A percentile compares a stretch with the other conserved stretches of the same genome.
Conservation (phyloP, 2,329 filamentous ascomycete genomes). For the Fusarium paranaense region DNA sequence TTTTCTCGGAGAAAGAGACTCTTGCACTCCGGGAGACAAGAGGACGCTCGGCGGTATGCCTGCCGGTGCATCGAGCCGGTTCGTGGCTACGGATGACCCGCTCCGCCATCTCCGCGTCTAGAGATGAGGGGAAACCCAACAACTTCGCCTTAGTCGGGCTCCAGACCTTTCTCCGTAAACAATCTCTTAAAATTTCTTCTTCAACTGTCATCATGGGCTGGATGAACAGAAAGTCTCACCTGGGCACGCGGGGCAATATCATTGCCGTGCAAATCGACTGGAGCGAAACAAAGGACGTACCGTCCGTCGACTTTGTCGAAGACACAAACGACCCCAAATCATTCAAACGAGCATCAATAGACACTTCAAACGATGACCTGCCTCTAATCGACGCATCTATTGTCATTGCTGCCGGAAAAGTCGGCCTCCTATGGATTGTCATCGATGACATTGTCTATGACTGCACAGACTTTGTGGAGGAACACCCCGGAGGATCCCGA, state of each 20-base stretch:
- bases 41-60: neutral
- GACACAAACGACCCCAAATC: neutral
- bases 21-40: neutral
- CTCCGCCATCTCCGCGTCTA: neutral
- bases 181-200: neutral
- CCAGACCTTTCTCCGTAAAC: neutral
- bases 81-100: neutral
- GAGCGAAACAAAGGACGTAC: neutral
- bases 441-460: neutral
- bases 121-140: neutral
- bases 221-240: neutral
- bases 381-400: neutral
- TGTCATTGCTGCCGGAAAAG: neutral
- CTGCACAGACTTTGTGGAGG: neutral
- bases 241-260: neutral
- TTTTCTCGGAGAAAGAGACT: neutral
- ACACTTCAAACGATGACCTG: neutral
- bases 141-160: neutral
- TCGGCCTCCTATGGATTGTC: neutral
- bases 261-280: neutral
- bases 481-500: neutral
- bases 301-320: neutral
- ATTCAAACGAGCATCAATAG: neutral
- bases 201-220: constrained; percentile 2
- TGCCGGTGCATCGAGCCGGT: neutral